A percentile compares a stretch with the other conserved stretches of the same genome.
Conservation (phyloP, 371 early-diverging fungal genomes). For the Rhizopus delemar region DNA sequence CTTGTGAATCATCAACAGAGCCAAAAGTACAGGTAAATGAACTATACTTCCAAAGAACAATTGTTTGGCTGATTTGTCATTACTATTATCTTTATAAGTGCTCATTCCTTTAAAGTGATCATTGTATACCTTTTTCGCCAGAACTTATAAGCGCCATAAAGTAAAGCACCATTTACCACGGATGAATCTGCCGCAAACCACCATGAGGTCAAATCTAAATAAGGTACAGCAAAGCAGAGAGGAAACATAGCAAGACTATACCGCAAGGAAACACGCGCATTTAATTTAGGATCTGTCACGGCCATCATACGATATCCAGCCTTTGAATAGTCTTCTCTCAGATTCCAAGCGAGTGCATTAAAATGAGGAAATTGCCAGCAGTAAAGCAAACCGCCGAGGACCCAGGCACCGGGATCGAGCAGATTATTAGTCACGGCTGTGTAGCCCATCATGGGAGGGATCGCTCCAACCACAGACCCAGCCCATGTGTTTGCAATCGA, state of each 20-base stretch:
- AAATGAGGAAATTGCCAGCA: constrained; percentile 99
- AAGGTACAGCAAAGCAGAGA: constrained; percentile 61
- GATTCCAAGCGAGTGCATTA: constrained; percentile 89
- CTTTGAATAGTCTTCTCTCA: constrained; percentile 92
- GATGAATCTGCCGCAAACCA: constrained; percentile 81
- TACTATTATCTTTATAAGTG: constrained; percentile 28
- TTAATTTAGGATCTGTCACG: constrained; percentile 84
- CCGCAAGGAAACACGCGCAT: constrained; percentile 84
- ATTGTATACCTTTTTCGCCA: constrained; percentile 59
- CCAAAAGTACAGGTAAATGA: constrained; percentile 84
- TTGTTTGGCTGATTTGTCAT: constrained; percentile 80
- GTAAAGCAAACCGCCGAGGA: constrained; percentile 80
- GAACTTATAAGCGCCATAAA: constrained; percentile 72
- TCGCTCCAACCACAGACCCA: constrained; percentile 93
- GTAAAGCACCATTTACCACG: constrained; percentile 73
- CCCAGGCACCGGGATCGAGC: constrained; percentile 74
- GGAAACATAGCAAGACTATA: constrained; percentile 88
- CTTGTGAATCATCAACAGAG: constrained; percentile 88
- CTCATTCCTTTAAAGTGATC: neutral
- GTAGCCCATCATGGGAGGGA: constrained; percentile 99
- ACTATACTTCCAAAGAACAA: constrained; percentile 90
- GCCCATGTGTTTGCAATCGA: constrained; percentile 95
- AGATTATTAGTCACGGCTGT: constrained; percentile 80
- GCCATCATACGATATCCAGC: constrained; percentile 97
- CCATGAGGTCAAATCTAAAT: constrained; percentile 76